Evolutionary conservation across 2,329 filamentous ascomycete genomes (phyloP), one percentile per base, ranked within the genome.

Genomic region (Acephala macrosclerotiorum): DNA sequence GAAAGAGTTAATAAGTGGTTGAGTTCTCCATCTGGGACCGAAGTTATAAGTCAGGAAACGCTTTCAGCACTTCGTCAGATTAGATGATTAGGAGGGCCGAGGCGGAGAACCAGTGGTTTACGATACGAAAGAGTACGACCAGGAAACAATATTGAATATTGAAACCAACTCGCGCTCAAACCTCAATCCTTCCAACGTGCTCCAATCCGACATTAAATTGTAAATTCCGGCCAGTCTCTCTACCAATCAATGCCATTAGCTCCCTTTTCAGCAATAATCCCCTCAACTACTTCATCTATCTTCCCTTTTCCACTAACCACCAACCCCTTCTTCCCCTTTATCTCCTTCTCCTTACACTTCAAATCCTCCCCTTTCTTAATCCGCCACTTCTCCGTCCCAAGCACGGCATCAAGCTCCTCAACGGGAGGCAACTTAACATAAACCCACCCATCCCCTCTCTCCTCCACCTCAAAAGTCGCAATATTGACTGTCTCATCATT

Each of bases 241-340:
- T 59, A 59, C 57, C 57, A 59, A 45, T 59, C 57, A 40, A 45
- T 59, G 9, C 57, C 57, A 40, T 26, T 57, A 8, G 29, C 29
- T 14, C 53, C 35, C 14, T 57, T 38, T 11, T 36, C 29, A 35
- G 8, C 53, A 35, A 57, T 26, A 38, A 18, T 14, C 16, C 53
- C 20, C 57, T 26, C 25, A 26, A 26, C 36, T 36, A 59, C 33
- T 5, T 20, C 25, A 9, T 38, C 33, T n/a, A n/a, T n/a, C 4
- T n/a, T 16, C 33, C 53, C 25, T 16, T 56, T 56, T 11, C 56
- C 35, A 42, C 42, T 58, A 40, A 58, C 56, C 8, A 58, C 26
- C 7, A 56, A 25, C n/a, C 26, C 51, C 26, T 33, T 42, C 56
- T 6, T 42, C 56, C 35, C 35, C 18, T 58, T 58, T n/a, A 14